Evolutionary conservation across 148 eudicot genomes (phyloP).

Genomic region (Arctostaphylos glauca): DNA sequence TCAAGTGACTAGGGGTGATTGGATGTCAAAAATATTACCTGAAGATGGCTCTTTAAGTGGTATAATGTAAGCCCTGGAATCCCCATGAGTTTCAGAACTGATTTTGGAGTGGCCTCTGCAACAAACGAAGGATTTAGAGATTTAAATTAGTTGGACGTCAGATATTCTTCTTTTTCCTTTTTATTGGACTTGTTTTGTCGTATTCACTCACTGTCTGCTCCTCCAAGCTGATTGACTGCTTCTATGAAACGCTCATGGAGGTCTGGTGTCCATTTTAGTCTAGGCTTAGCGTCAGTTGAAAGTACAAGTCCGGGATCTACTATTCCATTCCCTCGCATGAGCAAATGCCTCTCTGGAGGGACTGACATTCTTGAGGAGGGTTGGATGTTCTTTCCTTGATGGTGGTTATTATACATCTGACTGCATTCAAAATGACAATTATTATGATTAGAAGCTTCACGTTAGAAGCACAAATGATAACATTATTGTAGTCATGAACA

Average conservation of each 20-base stretch:
- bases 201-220: slow-evolving; percentile 77
- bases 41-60: slow-evolving; percentile 95
- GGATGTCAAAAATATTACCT: slow-evolving; percentile 40
- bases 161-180: not conserved
- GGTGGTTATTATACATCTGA: slow-evolving; percentile 59
- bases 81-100: slow-evolving; percentile 92
- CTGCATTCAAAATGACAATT: slow-evolving; percentile 22
- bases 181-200: not conserved
- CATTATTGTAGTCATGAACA: not conserved
- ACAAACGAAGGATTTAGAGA: slow-evolving; percentile 17
- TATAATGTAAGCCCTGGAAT: slow-evolving; percentile 88
- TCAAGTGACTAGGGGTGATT: not conserved
- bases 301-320: slow-evolving; percentile 82
- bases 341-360: slow-evolving; percentile 71
- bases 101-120: slow-evolving; percentile 93
- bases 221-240: slow-evolving; percentile 93
- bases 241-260: slow-evolving; percentile 83
- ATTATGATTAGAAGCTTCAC: slow-evolving; percentile 25
- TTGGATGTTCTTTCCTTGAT: slow-evolving; percentile 57
- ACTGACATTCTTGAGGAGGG: slow-evolving; percentile 48
- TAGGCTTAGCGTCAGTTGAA: slow-evolving; percentile 90
- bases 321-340: slow-evolving; percentile 59
- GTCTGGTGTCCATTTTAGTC: slow-evolving; percentile 92
- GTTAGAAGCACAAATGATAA: slow-evolving; percentile 15
- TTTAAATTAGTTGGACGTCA: slow-evolving; percentile 18